Conservation (phyloP, 345 rosid genomes). For the Turnera subulata region DNA sequence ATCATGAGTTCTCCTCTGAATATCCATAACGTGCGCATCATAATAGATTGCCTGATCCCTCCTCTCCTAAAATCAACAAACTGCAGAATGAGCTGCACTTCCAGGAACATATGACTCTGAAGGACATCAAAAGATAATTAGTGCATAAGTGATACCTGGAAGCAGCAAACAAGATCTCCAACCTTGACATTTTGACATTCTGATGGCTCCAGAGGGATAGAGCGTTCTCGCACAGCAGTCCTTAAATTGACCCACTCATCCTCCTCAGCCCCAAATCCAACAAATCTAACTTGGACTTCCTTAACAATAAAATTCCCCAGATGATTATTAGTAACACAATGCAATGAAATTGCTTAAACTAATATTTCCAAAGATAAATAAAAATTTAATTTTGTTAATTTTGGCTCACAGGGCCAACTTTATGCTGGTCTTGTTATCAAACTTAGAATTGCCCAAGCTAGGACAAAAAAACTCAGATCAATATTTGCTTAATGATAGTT, state of each 20-base stretch:
- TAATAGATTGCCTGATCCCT: conserved; percentile 58
- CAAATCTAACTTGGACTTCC: conserved; percentile 70
- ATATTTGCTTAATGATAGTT: background rate
- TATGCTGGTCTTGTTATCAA: background rate
- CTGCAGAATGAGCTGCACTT: conserved; percentile 2
- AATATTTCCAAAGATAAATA: no score
- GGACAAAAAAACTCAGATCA: no score
- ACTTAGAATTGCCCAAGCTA: background rate
- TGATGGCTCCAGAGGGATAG: conserved; percentile 54
- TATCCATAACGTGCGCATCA: conserved; percentile 49
- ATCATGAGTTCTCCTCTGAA: conserved; percentile 57
- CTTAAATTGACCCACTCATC: conserved; percentile 66
- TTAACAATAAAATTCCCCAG: conserved; percentile 23
- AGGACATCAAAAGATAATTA: background rate
- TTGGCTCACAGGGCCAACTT: no score
- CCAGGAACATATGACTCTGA: background rate
- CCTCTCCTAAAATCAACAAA: conserved; percentile 37
- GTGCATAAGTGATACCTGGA: conserved; percentile 40
- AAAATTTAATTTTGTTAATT: no score
- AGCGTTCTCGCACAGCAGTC: conserved; percentile 47
- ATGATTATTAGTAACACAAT: no score
- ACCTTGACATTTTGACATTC: conserved; percentile 52
- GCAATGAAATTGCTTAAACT: no score
- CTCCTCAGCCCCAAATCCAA: conserved; percentile 69
- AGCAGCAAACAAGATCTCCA: conserved; percentile 63